phyloP scores from a whole-genome alignment of 2,329 filamentous ascomycete species.

The Fusarium luffae region DNA sequence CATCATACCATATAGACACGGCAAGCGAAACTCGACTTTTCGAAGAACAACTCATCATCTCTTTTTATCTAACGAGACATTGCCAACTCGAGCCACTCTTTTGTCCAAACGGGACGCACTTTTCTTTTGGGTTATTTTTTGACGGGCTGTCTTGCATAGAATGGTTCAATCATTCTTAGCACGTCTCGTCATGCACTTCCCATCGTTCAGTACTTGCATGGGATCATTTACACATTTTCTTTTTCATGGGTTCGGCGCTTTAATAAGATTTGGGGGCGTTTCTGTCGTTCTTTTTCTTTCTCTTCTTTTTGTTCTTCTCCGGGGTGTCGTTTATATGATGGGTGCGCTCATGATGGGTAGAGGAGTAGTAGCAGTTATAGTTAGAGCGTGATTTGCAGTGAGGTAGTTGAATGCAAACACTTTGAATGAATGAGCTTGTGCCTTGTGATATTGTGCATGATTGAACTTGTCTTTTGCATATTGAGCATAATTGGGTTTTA shows the following conservation, averaged over 20 bases:
- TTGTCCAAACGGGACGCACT: slow-evolving; percentile 18
- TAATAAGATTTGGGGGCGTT: slow-evolving; percentile 43
- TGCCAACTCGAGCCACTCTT: slow-evolving; percentile 36
- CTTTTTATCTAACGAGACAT: slow-evolving; percentile 31
- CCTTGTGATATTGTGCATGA: background rate
- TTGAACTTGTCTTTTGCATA: too few relatives aligned
- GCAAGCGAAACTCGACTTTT: slow-evolving; percentile 41
- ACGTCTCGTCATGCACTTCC: slow-evolving; percentile 10
- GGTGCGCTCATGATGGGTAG: slow-evolving; percentile 39
- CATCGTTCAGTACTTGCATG: background rate
- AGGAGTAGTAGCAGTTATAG: slow-evolving; percentile 13
- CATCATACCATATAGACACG: slow-evolving; percentile 49
- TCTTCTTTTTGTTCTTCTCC: slow-evolving; percentile 8
- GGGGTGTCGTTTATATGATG: slow-evolving; percentile 28
- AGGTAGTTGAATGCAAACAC: slow-evolving; percentile 43
- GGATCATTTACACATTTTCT: slow-evolving; percentile 29
- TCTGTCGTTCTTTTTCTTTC: slow-evolving; percentile 24
- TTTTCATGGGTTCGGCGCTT: slow-evolving; percentile 46
- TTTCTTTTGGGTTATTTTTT: slow-evolving; percentile 38
- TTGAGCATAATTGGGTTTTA: too few relatives aligned
- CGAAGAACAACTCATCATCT: slow-evolving; percentile 22
- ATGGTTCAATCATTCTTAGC: slow-evolving; percentile 1
- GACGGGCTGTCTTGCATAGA: slow-evolving; percentile 19
- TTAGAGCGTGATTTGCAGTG: slow-evolving; percentile 35
- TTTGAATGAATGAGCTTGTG: slow-evolving; percentile 29